A percentile compares a stretch with the other conserved stretches of the same genome.
Conservation (phyloP, 108 stramenopile species). For the Cyclotella choctawhatcheeana region DNA sequence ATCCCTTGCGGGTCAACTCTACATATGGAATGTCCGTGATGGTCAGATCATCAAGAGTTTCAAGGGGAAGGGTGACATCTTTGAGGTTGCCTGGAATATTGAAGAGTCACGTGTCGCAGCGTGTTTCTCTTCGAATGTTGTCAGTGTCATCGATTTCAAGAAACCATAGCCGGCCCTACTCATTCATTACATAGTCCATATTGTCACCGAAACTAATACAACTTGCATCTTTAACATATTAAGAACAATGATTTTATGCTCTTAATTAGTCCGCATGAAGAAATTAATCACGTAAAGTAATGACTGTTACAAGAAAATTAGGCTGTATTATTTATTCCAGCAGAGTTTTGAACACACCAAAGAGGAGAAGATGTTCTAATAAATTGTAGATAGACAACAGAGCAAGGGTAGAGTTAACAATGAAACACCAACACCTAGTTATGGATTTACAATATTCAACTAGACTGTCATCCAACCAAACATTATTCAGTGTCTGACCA, state of each 20-base stretch:
- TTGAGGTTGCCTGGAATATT: conserved; percentile 94
- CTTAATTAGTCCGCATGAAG: not conserved
- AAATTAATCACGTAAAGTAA: no score
- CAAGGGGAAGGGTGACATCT: conserved; percentile 91
- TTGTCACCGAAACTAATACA: not conserved
- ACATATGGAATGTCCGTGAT: conserved; percentile 89
- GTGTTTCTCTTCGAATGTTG: conserved; percentile 90
- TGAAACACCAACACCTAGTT: conserved; percentile 19
- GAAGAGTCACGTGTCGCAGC: conserved; percentile 91
- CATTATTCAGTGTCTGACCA: not conserved
- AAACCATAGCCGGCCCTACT: conserved; percentile 18
- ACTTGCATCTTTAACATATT: conserved; percentile 14
- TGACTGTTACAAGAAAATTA: no score
- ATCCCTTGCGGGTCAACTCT: conserved; percentile 88
- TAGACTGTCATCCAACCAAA: not conserved
- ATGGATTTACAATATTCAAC: conserved; percentile 18
- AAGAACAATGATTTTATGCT: not conserved
- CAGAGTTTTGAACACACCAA: no score
- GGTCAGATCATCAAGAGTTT: conserved; percentile 84
- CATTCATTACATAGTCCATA: conserved; percentile 8
- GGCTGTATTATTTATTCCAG: no score
- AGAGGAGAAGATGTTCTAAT: no score
- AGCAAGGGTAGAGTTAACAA: no score
- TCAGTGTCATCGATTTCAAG: conserved; percentile 87
- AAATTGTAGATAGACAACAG: not conserved